Conservation (phyloP, 768 basidiomycete species). For the Boletus pseudo-olivaceus region DNA sequence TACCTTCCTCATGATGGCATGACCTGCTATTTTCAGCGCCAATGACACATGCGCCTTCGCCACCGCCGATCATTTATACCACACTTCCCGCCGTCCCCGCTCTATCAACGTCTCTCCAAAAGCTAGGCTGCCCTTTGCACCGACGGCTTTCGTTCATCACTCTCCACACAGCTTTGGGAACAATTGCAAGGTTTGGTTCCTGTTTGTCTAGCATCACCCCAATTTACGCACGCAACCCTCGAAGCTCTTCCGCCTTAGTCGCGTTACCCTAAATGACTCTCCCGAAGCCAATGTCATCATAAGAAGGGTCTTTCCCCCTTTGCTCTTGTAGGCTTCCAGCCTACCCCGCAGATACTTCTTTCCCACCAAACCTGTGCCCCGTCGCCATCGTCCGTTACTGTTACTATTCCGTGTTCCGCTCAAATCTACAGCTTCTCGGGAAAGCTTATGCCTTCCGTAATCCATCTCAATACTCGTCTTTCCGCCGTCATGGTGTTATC, state of each 20-base stretch:
- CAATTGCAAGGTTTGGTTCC: background rate
- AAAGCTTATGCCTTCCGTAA: constrained; percentile 4
- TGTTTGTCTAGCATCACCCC: background rate
- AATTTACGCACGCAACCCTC: background rate
- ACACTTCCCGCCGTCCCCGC: constrained; percentile 1
- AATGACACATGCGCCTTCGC: background rate
- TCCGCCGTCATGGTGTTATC: background rate
- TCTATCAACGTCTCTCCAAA: background rate
- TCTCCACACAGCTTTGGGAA: background rate
- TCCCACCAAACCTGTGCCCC: constrained; percentile 5
- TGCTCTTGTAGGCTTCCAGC: background rate
- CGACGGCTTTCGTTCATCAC: background rate
- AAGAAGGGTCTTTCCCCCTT: constrained; percentile 6
- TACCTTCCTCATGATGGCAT: background rate
- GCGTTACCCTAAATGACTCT: constrained; percentile 1
- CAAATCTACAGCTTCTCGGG: background rate
- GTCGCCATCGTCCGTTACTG: constrained; percentile 1
- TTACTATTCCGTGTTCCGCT: constrained; percentile 4
- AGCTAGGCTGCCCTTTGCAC: background rate
- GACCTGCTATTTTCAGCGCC: background rate
- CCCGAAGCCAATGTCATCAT: constrained; percentile 6
- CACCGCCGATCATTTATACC: constrained; percentile 7
- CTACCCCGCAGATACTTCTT: constrained; percentile 6
- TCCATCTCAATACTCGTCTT: background rate
- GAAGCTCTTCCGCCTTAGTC: background rate